These are phyloP conservation scores for Phellopilus nigrolimitatus DNA, from an alignment of 1,284 basidiomycete genomes.

Conservation along the genomic window DNA sequence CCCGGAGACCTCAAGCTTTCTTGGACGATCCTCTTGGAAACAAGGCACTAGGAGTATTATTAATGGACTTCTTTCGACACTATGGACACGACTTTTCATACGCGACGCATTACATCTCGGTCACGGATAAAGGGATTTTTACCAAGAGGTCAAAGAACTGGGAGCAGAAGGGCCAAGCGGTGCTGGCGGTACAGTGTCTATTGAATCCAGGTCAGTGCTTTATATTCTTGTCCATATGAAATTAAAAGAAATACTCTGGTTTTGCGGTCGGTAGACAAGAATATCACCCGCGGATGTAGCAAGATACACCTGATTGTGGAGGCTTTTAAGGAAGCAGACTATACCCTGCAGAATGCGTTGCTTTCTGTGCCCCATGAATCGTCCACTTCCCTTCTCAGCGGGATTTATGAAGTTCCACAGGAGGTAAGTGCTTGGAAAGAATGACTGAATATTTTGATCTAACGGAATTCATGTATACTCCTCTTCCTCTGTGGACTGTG, in stretches of 20 bases:
- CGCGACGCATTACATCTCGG: slow-evolving; percentile 37
- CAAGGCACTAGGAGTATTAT: slow-evolving; percentile 40
- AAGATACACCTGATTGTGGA: slow-evolving; percentile 31
- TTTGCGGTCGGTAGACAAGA: slow-evolving; percentile 28
- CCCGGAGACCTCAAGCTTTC: slow-evolving; percentile 29
- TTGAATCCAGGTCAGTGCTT: slow-evolving; percentile 34
- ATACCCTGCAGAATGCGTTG: slow-evolving; percentile 9
- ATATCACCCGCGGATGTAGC: slow-evolving; percentile 35
- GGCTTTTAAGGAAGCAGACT: slow-evolving; percentile 34
- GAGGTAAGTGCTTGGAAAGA: slow-evolving; percentile 6
- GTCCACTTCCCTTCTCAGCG: slow-evolving; percentile 4
- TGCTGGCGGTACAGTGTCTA: slow-evolving; percentile 41
- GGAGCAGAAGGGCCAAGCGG: slow-evolving; percentile 30
- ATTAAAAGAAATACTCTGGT: not conserved
- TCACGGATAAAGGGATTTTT: slow-evolving; percentile 31
- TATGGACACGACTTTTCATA: slow-evolving; percentile 44
- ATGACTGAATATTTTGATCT: not conserved
- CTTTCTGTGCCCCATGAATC: not conserved
- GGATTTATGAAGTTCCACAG: slow-evolving; percentile 11
- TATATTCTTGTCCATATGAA: not conserved
- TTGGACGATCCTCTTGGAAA: slow-evolving; percentile 36
- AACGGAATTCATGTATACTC: not conserved
- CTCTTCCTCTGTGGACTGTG: too few relatives aligned
- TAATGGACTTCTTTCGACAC: slow-evolving; percentile 42
- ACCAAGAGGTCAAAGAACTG: slow-evolving; percentile 33